Conservation (phyloP, 2,329 filamentous ascomycete species). For the Fusarium gaditjirri region DNA sequence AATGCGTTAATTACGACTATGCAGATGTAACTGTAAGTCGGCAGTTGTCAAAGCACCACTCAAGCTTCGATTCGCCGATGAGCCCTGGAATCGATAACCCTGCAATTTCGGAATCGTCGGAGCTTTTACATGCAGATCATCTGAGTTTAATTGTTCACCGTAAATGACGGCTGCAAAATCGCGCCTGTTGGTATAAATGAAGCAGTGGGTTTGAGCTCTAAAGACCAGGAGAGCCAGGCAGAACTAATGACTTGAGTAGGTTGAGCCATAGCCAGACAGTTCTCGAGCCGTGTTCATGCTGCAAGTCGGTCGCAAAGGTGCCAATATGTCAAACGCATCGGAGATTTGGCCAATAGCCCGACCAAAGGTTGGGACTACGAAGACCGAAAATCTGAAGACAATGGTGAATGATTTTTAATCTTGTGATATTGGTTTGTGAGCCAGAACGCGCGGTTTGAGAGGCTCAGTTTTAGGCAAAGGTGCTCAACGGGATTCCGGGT, state of each 20-base stretch:
- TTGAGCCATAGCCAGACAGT: background rate
- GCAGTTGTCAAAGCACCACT: background rate
- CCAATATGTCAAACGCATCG: rapidly evolving
- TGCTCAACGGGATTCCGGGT: background rate
- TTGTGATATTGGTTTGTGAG: background rate
- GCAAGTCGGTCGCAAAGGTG: background rate
- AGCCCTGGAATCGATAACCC: background rate
- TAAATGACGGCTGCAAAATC: background rate
- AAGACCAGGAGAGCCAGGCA: too few species aligned
- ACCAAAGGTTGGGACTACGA: background rate
- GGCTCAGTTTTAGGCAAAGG: background rate
- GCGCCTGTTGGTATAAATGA: background rate
- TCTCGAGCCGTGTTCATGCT: background rate
- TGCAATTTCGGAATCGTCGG: background rate
- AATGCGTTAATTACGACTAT: background rate
- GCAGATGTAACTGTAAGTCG: background rate
- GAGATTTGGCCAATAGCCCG: background rate
- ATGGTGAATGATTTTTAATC: rapidly evolving
- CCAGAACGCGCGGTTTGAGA: background rate
- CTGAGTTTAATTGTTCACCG: background rate
- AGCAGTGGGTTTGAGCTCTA: background rate
- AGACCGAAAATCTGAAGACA: too few species aligned
- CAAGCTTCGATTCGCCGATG: background rate
- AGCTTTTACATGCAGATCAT: background rate
- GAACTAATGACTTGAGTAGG: too few species aligned